Conservation (phyloP, 495 filamentous ascomycete species). For the Pseudotulostoma volvatum region DNA sequence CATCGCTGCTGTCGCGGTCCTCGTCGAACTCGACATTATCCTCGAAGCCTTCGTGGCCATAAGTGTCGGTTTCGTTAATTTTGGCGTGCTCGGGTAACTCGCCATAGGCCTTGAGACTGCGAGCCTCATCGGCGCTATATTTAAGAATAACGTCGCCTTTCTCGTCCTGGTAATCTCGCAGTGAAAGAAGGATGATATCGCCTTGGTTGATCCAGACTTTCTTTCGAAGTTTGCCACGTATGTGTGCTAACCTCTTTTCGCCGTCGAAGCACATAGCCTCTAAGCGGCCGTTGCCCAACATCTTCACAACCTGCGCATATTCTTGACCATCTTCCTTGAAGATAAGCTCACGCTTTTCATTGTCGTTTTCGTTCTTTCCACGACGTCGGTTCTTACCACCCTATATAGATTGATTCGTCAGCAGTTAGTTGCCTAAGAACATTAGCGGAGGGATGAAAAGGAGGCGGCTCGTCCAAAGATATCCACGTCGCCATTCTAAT, state of each 20-base stretch:
- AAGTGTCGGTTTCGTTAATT: constrained; percentile 99
- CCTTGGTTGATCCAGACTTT: constrained; percentile 99
- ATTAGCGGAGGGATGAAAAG: neutral
- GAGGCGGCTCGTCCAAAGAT: too few species aligned
- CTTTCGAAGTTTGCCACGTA: constrained; percentile 84
- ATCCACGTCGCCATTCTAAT: too few species aligned
- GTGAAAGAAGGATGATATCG: constrained; percentile 92
- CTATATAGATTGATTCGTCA: constrained; percentile 26
- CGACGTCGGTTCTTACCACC: constrained; percentile 97
- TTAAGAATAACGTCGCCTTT: constrained; percentile 99
- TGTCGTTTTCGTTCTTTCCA: constrained; percentile 99
- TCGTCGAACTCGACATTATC: constrained; percentile 47
- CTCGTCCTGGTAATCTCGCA: constrained; percentile 97
- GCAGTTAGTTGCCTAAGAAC: neutral
- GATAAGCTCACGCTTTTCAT: constrained; percentile 95
- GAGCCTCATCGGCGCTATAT: constrained; percentile 93
- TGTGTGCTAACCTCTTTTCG: constrained; percentile 33
- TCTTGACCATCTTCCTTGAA: constrained; percentile 99
- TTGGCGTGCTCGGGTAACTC: constrained; percentile 95
- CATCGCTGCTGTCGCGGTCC: constrained; percentile 37
- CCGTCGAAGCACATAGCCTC: constrained; percentile 97
- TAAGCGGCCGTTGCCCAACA: constrained; percentile 94
- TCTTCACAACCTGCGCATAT: constrained; percentile 97
- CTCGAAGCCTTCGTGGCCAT: constrained; percentile 45
- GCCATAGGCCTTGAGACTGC: constrained; percentile 86